These are phyloP conservation scores for Tetraselmis striata DNA, from an alignment of 139 green algal genomes.

Conservation along the genomic window DNA sequence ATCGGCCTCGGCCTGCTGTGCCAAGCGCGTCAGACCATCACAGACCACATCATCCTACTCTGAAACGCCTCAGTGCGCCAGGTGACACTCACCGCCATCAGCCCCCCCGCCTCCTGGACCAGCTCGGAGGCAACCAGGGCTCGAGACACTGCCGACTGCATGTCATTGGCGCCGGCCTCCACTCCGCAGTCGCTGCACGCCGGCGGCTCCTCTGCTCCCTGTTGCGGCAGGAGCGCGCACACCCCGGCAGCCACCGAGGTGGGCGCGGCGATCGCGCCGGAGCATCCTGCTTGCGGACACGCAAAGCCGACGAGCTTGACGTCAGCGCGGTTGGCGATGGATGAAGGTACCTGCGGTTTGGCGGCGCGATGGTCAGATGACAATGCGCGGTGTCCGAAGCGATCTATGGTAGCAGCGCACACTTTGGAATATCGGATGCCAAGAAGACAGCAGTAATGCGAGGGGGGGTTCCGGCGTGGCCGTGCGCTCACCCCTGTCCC, in stretches of 20 bases:
- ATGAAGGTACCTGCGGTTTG: too few relatives aligned
- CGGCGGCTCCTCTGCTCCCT: not conserved
- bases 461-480: too few relatives aligned
- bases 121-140: not conserved
- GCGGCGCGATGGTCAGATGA: too few relatives aligned
- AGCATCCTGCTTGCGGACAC: not conserved
- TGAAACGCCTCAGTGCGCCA: too few relatives aligned
- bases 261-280: not conserved
- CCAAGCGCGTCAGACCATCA: too few relatives aligned
- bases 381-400: too few relatives aligned
- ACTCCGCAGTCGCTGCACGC: not conserved
- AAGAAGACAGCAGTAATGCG: too few relatives aligned
- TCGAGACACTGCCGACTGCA: not conserved
- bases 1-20: too few relatives aligned
- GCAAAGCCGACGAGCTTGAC: not conserved
- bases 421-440: too few relatives aligned
- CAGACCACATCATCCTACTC: too few relatives aligned
- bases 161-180: not conserved
- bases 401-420: too few relatives aligned
- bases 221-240: not conserved
- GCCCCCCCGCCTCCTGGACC: not conserved
- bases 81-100: not conserved
- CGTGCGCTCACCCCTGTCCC: not conserved
- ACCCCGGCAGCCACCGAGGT: not conserved
- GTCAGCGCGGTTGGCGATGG: too few relatives aligned